Base-by-base conservation (phyloP, 306 rosid species). In the Casuarina glauca region DNA sequence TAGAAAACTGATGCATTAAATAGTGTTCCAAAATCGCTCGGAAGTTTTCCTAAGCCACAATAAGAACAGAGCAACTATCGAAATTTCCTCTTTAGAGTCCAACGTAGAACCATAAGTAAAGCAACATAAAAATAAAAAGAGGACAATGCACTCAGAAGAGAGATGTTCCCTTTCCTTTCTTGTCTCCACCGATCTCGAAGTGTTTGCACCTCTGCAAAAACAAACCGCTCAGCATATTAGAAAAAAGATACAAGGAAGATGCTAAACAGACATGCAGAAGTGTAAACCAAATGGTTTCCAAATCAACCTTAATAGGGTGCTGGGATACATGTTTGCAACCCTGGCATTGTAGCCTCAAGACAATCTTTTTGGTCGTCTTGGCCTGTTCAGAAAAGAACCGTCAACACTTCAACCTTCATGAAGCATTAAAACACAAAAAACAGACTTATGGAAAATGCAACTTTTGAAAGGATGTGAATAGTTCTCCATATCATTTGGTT, bases 121-220 rank as follows among this genome's bases (percentile, higher is more conserved):
- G 7, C 44, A 36, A 5, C 41, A 62, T 62, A 62, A 12, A 48
- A 32, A 35, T 11, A 4, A 62, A 43, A 62, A 62, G 9, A 11
- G 12, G 4, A 36, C 42, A 35, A 62, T 11, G 17, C 17, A 11
- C 35, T 61, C 39, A 62, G 43, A 62, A 62, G 17, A 62, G 68
- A 9, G 68, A 62, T 10, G 68, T 62, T 3, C 68, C 68, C 43
- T 62, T 62, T 6, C 68, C 68, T 3, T 62, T 62, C 12, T 62
- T 62, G 68, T 62, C 68, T 32, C 68, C 68, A 11, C 68, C 68
- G 4, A 62, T 62, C 39, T 62, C 68, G 12, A 62, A 62, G 7
- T 62, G 68, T 38, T 62, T 62, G 68, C 68, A 62, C 43, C 68
- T 35, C 68, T 62, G 68, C 68, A 62, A 32, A 62, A 32, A 12